Evolutionary conservation across 495 filamentous ascomycete species (phyloP), one percentile per base, ranked within the genome.

Genomic region (Patellaria atrata): DNA sequence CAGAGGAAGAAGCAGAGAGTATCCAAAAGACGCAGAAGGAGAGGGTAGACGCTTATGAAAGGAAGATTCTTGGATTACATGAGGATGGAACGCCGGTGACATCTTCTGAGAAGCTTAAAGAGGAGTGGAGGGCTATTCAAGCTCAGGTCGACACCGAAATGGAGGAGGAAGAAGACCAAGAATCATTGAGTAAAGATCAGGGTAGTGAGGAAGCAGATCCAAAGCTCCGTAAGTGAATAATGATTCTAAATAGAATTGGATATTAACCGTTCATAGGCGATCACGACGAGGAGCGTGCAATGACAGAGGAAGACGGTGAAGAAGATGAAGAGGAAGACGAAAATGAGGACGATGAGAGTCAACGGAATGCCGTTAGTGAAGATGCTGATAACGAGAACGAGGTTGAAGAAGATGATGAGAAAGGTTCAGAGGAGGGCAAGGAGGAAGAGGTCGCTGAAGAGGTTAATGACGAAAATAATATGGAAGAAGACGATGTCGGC

Each of bases 21-120:
- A 82, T 94, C 26, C 91, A 97, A 57, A 64, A 56, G 4, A 63
- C 62, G 21, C 75, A 70, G 27, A 62, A 65, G 27, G 67, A 57
- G 8, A 61, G 66, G 29, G 65, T 85, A 10, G 68, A 77, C 24
- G 71, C 69, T 17, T 82, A 82, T 38, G 77, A 87, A 55, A 60
- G 61, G 16, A 57, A 65, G 0, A 61, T 91, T 5, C 54, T 73
- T 30, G 73, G 69, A 11, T 22, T 75, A 7, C 30, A 51, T 24
- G n/a, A n/a, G n/a, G n/a, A n/a, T n/a, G n/a, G n/a, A n/a, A n/a
- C n/a, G n/a, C n/a, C n/a, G n/a, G n/a, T n/a, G 41, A 17, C 12
- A 33, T 28, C 22, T 3, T 35, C 22, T n/a, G 19, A 45, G 3
- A 19, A 45, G 15, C n/a, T 40, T 4, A 40, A 44, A 30, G 18